phyloP scores from a whole-genome alignment of 2,329 filamentous ascomycete genomes.

The Malbranchea zuffiana region DNA sequence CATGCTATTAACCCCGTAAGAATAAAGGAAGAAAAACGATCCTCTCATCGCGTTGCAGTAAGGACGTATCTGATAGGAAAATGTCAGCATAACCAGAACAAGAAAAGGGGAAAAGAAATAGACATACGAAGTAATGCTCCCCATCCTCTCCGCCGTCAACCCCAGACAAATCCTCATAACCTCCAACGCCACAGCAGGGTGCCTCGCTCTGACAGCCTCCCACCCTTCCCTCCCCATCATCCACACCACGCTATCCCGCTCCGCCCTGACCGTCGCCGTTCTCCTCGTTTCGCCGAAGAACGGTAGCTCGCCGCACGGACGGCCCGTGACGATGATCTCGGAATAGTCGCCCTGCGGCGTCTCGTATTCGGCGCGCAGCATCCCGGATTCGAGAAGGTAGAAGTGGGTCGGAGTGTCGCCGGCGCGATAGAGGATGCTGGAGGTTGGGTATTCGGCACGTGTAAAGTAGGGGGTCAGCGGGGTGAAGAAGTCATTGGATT shows the following conservation, averaged over 20 bases:
- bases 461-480: conserved; percentile 64
- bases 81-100: no score
- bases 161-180: conserved; percentile 80
- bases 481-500: conserved; percentile 96
- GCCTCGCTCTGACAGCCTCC: conserved; percentile 57
- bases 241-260: conserved; percentile 76
- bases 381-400: conserved; percentile 80
- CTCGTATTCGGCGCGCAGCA: conserved; percentile 81
- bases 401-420: conserved; percentile 72
- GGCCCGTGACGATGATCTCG: conserved; percentile 86
- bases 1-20: no score
- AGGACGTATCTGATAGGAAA: conserved; percentile 11
- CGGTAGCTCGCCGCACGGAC: conserved; percentile 88
- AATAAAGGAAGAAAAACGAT: no score
- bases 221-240: conserved; percentile 61
- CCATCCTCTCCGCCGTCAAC: conserved; percentile 88
- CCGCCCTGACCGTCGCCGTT: conserved; percentile 75
- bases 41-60: conserved; percentile 11
- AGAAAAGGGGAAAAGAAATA: conserved; percentile 8
- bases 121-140: conserved; percentile 50
- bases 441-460: conserved; percentile 54
- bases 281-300: conserved; percentile 88
- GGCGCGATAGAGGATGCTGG: conserved; percentile 63
- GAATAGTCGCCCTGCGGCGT: conserved; percentile 79
- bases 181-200: conserved; percentile 71